Conservation (phyloP, 2,329 filamentous ascomycete genomes). For the Ceratocystis cubensis region DNA sequence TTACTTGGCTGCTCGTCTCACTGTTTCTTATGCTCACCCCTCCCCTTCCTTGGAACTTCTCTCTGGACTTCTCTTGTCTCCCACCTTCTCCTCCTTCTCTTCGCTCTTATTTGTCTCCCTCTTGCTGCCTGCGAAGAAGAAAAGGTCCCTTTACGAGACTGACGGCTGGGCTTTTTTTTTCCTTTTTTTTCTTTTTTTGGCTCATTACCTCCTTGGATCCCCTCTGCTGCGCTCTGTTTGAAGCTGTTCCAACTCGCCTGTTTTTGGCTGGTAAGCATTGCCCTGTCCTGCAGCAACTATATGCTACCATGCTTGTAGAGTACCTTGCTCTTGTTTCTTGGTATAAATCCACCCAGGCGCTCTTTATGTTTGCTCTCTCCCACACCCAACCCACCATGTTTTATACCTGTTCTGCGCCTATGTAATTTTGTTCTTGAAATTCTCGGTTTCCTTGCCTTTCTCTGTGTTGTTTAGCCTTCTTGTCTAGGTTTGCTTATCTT, state of each 20-base stretch:
- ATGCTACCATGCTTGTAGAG: not conserved
- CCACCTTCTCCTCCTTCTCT: not conserved
- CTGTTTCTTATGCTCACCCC: not conserved
- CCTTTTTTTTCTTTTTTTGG: not conserved
- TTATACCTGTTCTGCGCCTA: not conserved
- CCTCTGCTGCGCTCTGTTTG: not conserved
- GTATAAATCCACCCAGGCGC: slow-evolving; percentile 4
- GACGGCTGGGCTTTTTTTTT: not conserved
- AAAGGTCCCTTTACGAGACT: no score
- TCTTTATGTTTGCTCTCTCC: not conserved
- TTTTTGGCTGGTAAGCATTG: not conserved
- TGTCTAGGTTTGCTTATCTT: not conserved
- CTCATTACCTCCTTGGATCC: not conserved
- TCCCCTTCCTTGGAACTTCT: not conserved
- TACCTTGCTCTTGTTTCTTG: not conserved
- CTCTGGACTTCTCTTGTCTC: not conserved
- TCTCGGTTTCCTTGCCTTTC: not conserved
- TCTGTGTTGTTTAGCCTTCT: not conserved
- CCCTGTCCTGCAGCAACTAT: not conserved
- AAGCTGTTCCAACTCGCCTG: not conserved
- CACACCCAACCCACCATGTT: slow-evolving; percentile 14
- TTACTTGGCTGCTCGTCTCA: not conserved
- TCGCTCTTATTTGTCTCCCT: not conserved
- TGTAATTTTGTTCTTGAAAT: not conserved
- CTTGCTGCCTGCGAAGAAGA: no score